Percentiles rank a stretch among this genome's conserved stretches.
These are phyloP conservation scores for Tulasnella sp. DNA, from an alignment of 768 basidiomycete genomes.

Conservation along the genomic window DNA sequence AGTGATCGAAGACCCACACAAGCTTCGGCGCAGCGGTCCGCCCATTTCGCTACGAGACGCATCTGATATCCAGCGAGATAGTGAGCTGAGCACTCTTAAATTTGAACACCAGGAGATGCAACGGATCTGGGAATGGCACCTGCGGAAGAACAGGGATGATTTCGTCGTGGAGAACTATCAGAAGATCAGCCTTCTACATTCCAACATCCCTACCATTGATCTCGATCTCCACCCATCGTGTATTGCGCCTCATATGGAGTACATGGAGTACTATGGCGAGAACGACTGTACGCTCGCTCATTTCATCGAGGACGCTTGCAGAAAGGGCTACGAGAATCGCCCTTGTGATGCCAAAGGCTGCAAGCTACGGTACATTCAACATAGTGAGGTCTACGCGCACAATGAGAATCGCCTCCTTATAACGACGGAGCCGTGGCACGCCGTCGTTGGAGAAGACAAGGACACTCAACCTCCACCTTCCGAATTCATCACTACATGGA, in stretches of 20 bases:
- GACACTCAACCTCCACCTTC: constrained; percentile 34
- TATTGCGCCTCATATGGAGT: constrained; percentile 47
- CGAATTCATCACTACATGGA: constrained; percentile 85
- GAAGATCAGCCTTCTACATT: constrained; percentile 69
- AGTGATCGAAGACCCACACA: background rate
- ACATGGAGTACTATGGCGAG: constrained; percentile 83
- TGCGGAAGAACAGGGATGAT: constrained; percentile 74
- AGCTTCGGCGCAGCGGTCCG: background rate
- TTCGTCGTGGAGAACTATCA: constrained; percentile 92
- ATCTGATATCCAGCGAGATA: constrained; percentile 65
- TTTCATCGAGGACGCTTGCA: constrained; percentile 74
- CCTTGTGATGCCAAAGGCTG: constrained; percentile 79
- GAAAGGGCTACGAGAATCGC: constrained; percentile 50
- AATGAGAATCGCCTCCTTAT: constrained; percentile 73
- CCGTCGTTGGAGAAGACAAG: constrained; percentile 49
- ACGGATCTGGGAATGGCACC: constrained; percentile 92
- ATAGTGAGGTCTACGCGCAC: constrained; percentile 87
- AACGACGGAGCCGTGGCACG: constrained; percentile 81
- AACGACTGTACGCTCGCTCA: constrained; percentile 89
- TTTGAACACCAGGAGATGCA: constrained; percentile 80
- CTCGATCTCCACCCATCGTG: constrained; percentile 53
- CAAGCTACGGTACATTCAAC: constrained; percentile 64
- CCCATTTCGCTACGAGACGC: constrained; percentile 39
- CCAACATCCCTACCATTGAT: constrained; percentile 64
- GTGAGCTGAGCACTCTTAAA: constrained; percentile 55